Evolutionary conservation across 2,329 filamentous ascomycete species (phyloP), one percentile per base, ranked within the genome.

Genomic region (Coniochaeta prunicola): DNA sequence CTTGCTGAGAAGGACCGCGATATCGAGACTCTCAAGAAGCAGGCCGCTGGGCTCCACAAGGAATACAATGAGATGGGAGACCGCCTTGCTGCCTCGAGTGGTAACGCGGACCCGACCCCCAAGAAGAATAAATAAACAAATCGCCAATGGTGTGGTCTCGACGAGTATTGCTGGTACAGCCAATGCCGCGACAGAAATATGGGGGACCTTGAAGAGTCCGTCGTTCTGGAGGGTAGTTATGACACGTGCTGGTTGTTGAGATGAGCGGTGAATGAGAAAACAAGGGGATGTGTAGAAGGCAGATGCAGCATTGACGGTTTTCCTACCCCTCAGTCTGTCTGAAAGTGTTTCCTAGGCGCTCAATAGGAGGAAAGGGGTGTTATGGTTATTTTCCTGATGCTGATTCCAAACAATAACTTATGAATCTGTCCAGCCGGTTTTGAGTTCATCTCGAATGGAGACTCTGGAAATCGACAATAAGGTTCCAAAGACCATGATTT

Each of bases 11-110:
- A 92, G 79, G 89, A 97, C 65, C 83, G 82, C 65, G 92, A 97
- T 69, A 84, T 97, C 66, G 85, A 89, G 76, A 90, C 85, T 59
- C 79, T 97, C 67, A 96, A 96, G 88, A 96, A 96, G 82, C 94
- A 99, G 83, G 84, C 87, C 63, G 85, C 90, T 71, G 90, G 90
- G 57, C 81, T 97, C 61, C 86, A 86, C 73, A 84, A 86, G 71
- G 92, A 96, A 79, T 97, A 97, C 76, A 85, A 90, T 72, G 85
- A 87, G 65, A 80, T 97, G 67, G 87, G 90, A 64, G 92, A 97
- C 70, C 86, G 94, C 80, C 88, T 92, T 66, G 82, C 86, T 60
- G 76, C 79, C 60, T 80, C 83, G 13, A 36, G 26, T 21, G 30
- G 53, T 21, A 36, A 33, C 21, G 33, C 21, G 9, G 53, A 55